Conservation (phyloP, 768 basidiomycete species). For the Leucosporidium creatinivorum region DNA sequence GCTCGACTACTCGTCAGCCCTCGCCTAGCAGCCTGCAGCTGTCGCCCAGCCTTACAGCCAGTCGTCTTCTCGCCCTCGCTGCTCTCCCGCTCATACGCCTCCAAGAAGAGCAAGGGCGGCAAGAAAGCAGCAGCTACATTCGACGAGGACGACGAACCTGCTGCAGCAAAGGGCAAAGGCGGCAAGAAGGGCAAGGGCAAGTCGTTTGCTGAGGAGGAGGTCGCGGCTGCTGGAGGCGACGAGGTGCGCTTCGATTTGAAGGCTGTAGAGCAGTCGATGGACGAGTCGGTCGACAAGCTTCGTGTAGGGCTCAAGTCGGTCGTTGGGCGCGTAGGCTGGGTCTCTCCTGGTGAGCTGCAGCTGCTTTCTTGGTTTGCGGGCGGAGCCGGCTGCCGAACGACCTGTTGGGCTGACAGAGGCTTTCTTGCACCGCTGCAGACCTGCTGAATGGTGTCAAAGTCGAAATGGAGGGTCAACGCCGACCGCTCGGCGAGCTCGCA, state of each 20-base stretch:
- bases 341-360: conserved; percentile 18
- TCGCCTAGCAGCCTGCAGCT: no score
- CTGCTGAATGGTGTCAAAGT: conserved; percentile 24
- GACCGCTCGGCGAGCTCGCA: conserved; percentile 28
- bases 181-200: conserved; percentile 25
- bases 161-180: conserved; percentile 17
- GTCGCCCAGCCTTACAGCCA: no score
- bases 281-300: conserved; percentile 13
- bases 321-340: conserved; percentile 24
- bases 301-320: conserved; percentile 26
- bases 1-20: no score
- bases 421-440: background rate
- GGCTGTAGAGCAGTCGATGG: conserved; percentile 8
- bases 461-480: conserved; percentile 21
- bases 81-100: background rate
- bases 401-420: background rate
- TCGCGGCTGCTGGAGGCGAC: conserved; percentile 6
- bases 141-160: background rate
- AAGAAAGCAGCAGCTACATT: conserved; percentile 8
- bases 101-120: conserved; percentile 30
- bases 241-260: conserved; percentile 29
- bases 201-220: conserved; percentile 13
- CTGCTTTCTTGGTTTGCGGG: no score
- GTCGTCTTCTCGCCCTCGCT: background rate
- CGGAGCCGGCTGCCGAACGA: background rate